These are phyloP conservation scores for Discostella stelligera DNA, from an alignment of 352 stramenopile genomes.

Conservation along the genomic window DNA sequence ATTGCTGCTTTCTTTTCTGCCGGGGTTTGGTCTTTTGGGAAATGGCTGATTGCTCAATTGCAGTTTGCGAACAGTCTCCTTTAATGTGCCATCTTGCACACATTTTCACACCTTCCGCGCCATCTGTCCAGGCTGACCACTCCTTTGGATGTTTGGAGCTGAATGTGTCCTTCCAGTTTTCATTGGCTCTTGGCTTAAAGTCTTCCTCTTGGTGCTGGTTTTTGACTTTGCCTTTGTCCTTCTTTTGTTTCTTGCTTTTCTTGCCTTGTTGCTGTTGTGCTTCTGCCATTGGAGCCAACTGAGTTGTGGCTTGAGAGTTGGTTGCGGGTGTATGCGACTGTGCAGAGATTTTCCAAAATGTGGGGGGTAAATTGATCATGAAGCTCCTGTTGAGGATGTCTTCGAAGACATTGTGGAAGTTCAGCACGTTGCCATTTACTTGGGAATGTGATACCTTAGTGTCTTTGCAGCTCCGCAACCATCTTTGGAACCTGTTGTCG, in stretches of 20 bases:
- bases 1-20: neutral
- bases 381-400: neutral
- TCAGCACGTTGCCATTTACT: neutral
- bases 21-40: neutral
- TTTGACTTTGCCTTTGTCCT: neutral
- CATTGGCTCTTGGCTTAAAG: neutral
- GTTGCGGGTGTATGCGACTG: no score
- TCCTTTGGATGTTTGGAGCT: neutral
- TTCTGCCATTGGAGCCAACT: no score
- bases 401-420: neutral
- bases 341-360: neutral
- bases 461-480: neutral
- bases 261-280: neutral
- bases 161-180: neutral
- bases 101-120: neutral
- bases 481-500: neutral
- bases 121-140: neutral
- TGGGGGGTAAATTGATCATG: neutral
- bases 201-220: neutral
- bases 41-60: neutral
- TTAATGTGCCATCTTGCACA: slow-evolving; percentile 13
- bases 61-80: slow-evolving; percentile 5
- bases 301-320: no score
- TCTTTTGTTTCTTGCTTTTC: neutral
- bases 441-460: neutral